Base-by-base conservation (phyloP, 176 grass and related monocot species). In the Avena sativa region DNA sequence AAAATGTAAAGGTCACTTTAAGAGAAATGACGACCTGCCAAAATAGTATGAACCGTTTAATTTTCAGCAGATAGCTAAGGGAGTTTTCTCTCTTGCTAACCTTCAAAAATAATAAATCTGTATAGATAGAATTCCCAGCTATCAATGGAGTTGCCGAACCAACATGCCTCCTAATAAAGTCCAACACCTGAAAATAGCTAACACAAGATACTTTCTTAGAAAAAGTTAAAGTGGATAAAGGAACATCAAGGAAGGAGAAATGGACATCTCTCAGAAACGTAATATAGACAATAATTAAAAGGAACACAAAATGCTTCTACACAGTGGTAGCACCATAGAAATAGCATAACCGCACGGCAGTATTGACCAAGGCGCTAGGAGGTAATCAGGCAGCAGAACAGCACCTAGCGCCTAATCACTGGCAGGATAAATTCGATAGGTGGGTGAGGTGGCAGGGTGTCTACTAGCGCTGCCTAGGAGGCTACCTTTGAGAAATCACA, bases 61-160 rank as follows among this genome's bases (percentile, higher is more conserved):
- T 30, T 83, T 84, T 75, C 21, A 49, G 26, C 81, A 78, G 43
- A 44, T 74, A 43, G 47, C n/a, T 55, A 32, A 64, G 77, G 5
- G 17, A 85, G 32, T 64, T 14, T 16, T 40, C 38, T 52, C 40
- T 84, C 71, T 62, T 73, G 51, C 87, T 61, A 83, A 95, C 94
- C 94, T 95, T 95, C 83, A 95, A 91, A 89, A 93, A 95, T 80
- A 93, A 77, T 55, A 87, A 88, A 77, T 93, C 94, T 64, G 87
- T 80, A 77, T 91, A 93, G 79, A 95, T 51, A 83, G 94, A 95
- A 85, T 91, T 95, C 80, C 94, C 94, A 83, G 91, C 87, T 79
- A 95, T 88, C 74, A 87, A 86, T 50, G 94, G 87, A 46, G 85
- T 91, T 10, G 79, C 67, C 25, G 85, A 83, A 78, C 91, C 87